Conservation (phyloP, 2,329 filamentous ascomycete species). For the Pseudonectria foliicola region DNA sequence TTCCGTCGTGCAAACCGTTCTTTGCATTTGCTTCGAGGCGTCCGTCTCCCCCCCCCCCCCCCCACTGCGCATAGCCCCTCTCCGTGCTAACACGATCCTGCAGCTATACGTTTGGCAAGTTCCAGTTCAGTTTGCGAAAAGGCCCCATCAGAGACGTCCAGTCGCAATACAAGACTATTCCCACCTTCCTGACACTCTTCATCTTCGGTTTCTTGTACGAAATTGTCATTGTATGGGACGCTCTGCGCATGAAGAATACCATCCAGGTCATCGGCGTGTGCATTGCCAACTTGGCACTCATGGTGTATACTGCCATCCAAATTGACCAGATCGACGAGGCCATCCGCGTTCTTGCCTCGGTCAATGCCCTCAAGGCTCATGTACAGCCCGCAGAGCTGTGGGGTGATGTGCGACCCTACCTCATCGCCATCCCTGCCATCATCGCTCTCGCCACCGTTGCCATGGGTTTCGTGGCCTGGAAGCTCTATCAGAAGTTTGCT, state of each 20-base stretch:
- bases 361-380: slow-evolving; percentile 36
- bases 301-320: slow-evolving; percentile 90
- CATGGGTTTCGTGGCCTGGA: slow-evolving; percentile 79
- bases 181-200: slow-evolving; percentile 91
- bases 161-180: slow-evolving; percentile 65
- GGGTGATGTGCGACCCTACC: slow-evolving; percentile 61
- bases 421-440: slow-evolving; percentile 79
- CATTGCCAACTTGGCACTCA: slow-evolving; percentile 81
- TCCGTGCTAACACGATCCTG: slow-evolving; percentile 11
- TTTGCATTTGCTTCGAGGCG: slow-evolving; percentile 81
- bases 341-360: slow-evolving; percentile 44
- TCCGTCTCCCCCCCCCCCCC: slow-evolving; percentile 39
- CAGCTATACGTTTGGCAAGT: slow-evolving; percentile 85
- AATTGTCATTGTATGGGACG: slow-evolving; percentile 84
- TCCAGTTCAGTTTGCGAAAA: slow-evolving; percentile 56
- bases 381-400: slow-evolving; percentile 48
- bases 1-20: slow-evolving; percentile 66
- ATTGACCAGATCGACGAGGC: slow-evolving; percentile 82
- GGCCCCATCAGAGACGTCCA: slow-evolving; percentile 35
- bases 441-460: slow-evolving; percentile 67
- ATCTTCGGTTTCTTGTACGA: slow-evolving; percentile 97
- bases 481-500: slow-evolving; percentile 95
- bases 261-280: slow-evolving; percentile 97
- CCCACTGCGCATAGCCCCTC: not conserved
- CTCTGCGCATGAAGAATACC: slow-evolving; percentile 89